Conservation (phyloP, 1,139 yeast species). For the Suhomyces ambrosiae region DNA sequence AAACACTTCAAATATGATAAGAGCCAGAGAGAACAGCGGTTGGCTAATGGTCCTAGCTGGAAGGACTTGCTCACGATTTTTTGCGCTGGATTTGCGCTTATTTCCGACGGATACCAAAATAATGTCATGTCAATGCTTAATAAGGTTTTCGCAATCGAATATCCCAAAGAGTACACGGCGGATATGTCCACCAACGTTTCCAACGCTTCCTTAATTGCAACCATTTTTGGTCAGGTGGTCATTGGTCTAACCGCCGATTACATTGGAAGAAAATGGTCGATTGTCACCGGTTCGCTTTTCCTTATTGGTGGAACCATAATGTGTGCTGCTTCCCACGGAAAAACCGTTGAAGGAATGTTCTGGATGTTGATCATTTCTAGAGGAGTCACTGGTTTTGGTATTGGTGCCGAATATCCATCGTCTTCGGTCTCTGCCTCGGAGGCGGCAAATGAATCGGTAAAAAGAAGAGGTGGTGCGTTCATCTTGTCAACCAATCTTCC, state of each 20-base stretch:
- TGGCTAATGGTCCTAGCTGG: conserved; percentile 28
- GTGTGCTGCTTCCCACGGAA: conserved; percentile 62
- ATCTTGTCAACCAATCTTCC: conserved; percentile 72
- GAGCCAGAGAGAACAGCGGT: conserved; percentile 35
- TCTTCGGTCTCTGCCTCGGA: conserved; percentile 71
- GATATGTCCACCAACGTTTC: conserved; percentile 57
- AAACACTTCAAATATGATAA: conserved; percentile 32
- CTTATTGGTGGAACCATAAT: conserved; percentile 57
- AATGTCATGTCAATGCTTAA: conserved; percentile 63
- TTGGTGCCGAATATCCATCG: conserved; percentile 79
- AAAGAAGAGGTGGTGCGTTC: conserved; percentile 64
- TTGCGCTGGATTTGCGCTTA: conserved; percentile 61
- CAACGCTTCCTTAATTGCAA: conserved; percentile 59
- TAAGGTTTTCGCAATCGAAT: conserved; percentile 46
- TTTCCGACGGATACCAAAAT: conserved; percentile 67
- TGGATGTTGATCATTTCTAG: conserved; percentile 74
- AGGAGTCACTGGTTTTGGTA: conserved; percentile 73
- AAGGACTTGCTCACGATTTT: conserved; percentile 45
- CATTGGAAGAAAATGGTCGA: conserved; percentile 60
- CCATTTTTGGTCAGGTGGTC: conserved; percentile 57
- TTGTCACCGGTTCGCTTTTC: conserved; percentile 53
- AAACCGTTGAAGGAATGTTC: conserved; percentile 55
- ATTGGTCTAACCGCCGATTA: conserved; percentile 60
- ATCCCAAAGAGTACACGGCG: conserved; percentile 46
- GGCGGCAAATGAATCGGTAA: conserved; percentile 66